Percentiles rank a stretch among this genome's conserved stretches.
Evolutionary conservation across 2,329 filamentous ascomycete genomes (phyloP).

Genomic region (Chrysoporthe cubensis): DNA sequence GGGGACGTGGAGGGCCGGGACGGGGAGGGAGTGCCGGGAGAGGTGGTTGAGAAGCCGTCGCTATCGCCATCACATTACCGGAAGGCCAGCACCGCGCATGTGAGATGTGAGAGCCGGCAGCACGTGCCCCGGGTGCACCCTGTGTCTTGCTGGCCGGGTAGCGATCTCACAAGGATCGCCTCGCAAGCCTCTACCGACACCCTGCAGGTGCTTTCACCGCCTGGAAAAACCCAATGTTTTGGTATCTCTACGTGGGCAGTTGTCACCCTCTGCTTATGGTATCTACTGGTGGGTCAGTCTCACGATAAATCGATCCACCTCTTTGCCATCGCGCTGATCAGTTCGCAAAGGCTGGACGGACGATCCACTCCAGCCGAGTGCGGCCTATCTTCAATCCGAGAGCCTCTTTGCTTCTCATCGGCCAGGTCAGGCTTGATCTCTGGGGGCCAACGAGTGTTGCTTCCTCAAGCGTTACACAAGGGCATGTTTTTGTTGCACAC

Average conservation of each 20-base stretch:
- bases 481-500: background rate
- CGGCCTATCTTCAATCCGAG: background rate
- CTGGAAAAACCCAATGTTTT: background rate
- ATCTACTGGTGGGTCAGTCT: slow-evolving; percentile 18
- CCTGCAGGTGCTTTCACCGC: background rate
- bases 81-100: background rate
- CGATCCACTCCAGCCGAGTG: background rate
- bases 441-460: slow-evolving; percentile 22
- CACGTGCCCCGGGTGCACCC: background rate
- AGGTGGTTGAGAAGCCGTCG: slow-evolving; percentile 31
- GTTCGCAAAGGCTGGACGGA: background rate
- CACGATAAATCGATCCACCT: background rate
- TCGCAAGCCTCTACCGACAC: too few relatives aligned
- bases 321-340: background rate
- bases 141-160: background rate
- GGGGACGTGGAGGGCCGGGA: slow-evolving; percentile 48
- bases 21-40: slow-evolving; percentile 43
- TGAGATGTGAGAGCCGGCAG: background rate
- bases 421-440: background rate
- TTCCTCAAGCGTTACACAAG: background rate
- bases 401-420: background rate
- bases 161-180: background rate
- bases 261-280: background rate
- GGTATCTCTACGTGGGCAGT: background rate
- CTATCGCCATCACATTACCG: too few relatives aligned